Percentiles rank a stretch among this genome's conserved stretches.
Evolutionary conservation across 495 filamentous ascomycete species (phyloP).

Genomic region (Neurospora sp.): DNA sequence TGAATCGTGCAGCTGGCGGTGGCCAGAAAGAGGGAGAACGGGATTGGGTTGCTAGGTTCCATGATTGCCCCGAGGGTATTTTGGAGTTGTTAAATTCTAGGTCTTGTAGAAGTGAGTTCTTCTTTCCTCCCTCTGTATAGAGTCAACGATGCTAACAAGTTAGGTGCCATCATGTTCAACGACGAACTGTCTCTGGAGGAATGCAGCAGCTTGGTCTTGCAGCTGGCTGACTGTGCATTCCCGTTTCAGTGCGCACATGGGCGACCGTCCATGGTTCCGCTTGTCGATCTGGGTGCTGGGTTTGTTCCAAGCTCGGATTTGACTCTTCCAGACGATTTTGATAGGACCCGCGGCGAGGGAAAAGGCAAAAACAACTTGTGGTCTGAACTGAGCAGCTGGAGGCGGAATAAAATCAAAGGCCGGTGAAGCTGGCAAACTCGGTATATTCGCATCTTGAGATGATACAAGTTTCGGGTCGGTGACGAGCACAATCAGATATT

Average conservation of each 20-base stretch:
- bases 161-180: constrained; percentile 91
- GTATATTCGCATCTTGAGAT: background rate
- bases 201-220: constrained; percentile 52
- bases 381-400: background rate
- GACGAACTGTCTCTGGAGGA: constrained; percentile 57
- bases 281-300: constrained; percentile 45
- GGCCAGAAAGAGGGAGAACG: constrained; percentile 4
- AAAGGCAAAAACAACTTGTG: background rate
- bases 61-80: constrained; percentile 65
- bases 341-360: background rate
- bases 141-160: background rate
- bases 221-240: constrained; percentile 60
- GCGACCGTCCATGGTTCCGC: constrained; percentile 64
- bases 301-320: background rate
- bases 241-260: constrained; percentile 94
- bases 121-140: background rate
- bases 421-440: background rate
- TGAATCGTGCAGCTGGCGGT: background rate
- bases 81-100: constrained; percentile 82
- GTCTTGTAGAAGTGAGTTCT: constrained; percentile 60
- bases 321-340: background rate
- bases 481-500: background rate
- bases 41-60: constrained; percentile 49
- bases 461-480: background rate
- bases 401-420: background rate